Evolutionary conservation across 2,329 filamentous ascomycete genomes (phyloP).

Genomic region (Xylaria sp.): DNA sequence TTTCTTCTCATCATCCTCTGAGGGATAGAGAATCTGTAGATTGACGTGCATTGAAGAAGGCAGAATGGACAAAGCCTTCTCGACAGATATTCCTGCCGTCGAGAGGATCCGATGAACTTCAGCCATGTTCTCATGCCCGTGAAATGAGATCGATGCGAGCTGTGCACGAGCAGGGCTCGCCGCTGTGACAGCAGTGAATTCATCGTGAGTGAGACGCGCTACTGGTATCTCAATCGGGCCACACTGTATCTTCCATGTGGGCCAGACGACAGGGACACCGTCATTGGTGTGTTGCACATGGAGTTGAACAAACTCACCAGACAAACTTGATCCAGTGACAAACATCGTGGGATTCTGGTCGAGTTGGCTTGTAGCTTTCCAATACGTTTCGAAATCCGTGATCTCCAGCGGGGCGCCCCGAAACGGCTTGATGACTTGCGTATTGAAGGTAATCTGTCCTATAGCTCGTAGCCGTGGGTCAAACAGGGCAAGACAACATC

Average conservation of each 20-base stretch:
- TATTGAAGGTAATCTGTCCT: slow-evolving; percentile 92
- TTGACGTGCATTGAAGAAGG: slow-evolving; percentile 87
- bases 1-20: slow-evolving; percentile 74
- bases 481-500: slow-evolving; percentile 88
- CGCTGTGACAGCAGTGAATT: slow-evolving; percentile 70
- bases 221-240: slow-evolving; percentile 84
- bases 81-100: slow-evolving; percentile 80
- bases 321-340: slow-evolving; percentile 93
- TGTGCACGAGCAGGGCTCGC: slow-evolving; percentile 57
- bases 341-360: slow-evolving; percentile 87
- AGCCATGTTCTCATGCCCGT: slow-evolving; percentile 66
- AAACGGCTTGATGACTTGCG: slow-evolving; percentile 97
- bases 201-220: slow-evolving; percentile 78
- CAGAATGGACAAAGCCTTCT: slow-evolving; percentile 79
- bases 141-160: slow-evolving; percentile 56
- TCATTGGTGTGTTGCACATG: slow-evolving; percentile 94
- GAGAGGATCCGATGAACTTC: slow-evolving; percentile 78
- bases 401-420: slow-evolving; percentile 92
- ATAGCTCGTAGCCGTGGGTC: slow-evolving; percentile 92
- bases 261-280: slow-evolving; percentile 86
- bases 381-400: slow-evolving; percentile 98
- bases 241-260: slow-evolving; percentile 81
- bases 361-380: slow-evolving; percentile 96
- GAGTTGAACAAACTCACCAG: slow-evolving; percentile 92
- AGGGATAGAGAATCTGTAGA: slow-evolving; percentile 91